phyloP scores from a whole-genome alignment of 805 yeast genomes.

The Blastobotrys chiropterorum region DNA sequence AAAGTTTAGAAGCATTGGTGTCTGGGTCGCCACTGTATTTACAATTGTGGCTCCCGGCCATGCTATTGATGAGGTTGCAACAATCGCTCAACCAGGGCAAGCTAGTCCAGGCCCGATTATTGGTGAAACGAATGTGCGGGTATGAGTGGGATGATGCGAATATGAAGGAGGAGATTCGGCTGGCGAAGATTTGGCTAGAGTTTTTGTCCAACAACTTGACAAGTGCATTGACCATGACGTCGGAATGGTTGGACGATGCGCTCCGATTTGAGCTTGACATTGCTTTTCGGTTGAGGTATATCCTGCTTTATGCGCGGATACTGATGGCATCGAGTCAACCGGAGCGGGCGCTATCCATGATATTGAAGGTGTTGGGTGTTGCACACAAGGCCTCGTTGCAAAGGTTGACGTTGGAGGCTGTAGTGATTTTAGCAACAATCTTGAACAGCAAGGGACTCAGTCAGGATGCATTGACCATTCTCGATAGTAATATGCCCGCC shows the following conservation, averaged over 20 bases:
- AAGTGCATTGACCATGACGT: slow-evolving; percentile 30
- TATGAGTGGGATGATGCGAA: slow-evolving; percentile 2
- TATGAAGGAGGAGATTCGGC: slow-evolving; percentile 7
- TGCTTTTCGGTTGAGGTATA: slow-evolving; percentile 42
- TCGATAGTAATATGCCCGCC: slow-evolving; percentile 40
- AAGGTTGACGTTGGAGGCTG: slow-evolving; percentile 41
- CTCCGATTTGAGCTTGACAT: slow-evolving; percentile 45
- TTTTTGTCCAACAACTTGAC: slow-evolving; percentile 10
- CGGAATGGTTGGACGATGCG: slow-evolving; percentile 41
- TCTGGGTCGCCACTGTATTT: slow-evolving; percentile 10
- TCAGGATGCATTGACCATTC: slow-evolving; percentile 40
- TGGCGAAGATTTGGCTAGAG: slow-evolving; percentile 24
- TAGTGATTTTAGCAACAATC: slow-evolving; percentile 41
- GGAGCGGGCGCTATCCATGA: slow-evolving; percentile 43
- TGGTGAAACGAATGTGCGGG: slow-evolving; percentile 9
- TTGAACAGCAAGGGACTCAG: slow-evolving; percentile 37
- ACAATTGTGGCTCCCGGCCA: slow-evolving; percentile 16
- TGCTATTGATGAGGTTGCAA: slow-evolving; percentile 9
- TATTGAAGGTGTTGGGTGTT: slow-evolving; percentile 44
- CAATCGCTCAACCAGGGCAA: slow-evolving; percentile 8
- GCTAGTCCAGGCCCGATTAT: slow-evolving; percentile 5
- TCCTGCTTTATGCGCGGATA: slow-evolving; percentile 42
- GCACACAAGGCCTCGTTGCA: slow-evolving; percentile 44
- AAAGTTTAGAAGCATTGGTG: slow-evolving; percentile 3
- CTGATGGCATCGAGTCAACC: slow-evolving; percentile 33